Evolutionary conservation across 164 flowering plant species (phyloP), one percentile per base, ranked within the genome.

Genomic region (Tinospora cordifolia): DNA sequence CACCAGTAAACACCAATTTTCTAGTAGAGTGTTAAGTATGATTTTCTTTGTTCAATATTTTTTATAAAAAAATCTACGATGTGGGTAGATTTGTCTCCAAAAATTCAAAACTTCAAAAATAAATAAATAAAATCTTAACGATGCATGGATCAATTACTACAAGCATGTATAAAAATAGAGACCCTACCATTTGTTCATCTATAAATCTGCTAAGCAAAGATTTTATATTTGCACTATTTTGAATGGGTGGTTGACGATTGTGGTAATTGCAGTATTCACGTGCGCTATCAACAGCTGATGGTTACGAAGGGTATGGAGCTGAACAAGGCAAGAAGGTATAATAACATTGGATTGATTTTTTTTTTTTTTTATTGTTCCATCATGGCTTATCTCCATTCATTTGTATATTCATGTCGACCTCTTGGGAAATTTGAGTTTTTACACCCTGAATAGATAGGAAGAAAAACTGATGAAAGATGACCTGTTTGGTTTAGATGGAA

Each of bases 261-360:
- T 51, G 59, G 59, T 51, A 17, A 66, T 62, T 82, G 83, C 84
- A 91, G 98, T 78, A 75, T 63, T 84, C 87, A 36, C 71, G 25
- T 39, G 81, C 78, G 63, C 83, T 91, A 13, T 85, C 97, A 22
- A 91, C 96, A 2, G 54, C 15, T 36, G 26, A 81, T 72, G 96
- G 96, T 39, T 93, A 93, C 57, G 81, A 62, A 72, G 98, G 98
- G 0, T 93, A 93, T 73, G 98, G 98, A 71, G 82, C 83, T 71
- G 98, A 93, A 77, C 94, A 90, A 85, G 98, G 98, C 24, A 82
- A 85, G 81, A 78, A 74, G 89, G 98, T 90, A 75, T n/a, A 13
- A 3, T 51, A 19, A 51, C 7, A n/a, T 51, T 51, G 59, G 59
- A 22, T 51, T 51, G 36, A 17, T 17, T 51, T 7, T 22, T 51